Percentiles rank a stretch among this genome's conserved stretches.
Conservation (phyloP, 352 stramenopile genomes). For the Peronospora tabacina region DNA sequence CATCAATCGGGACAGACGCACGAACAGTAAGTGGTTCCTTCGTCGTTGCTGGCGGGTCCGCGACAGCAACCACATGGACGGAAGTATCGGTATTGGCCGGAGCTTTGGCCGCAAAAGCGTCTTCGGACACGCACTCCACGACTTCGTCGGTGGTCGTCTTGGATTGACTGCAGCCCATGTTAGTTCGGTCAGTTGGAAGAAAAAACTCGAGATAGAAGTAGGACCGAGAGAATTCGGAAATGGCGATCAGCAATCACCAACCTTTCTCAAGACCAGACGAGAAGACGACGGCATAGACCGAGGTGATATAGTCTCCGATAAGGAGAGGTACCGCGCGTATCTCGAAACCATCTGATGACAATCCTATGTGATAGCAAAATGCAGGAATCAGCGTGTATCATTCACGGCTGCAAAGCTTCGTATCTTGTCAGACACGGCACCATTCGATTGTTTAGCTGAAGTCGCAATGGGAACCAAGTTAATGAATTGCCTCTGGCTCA, state of each 20-base stretch:
- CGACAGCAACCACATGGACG: conserved; percentile 3
- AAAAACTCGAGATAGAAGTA: conserved; percentile 13
- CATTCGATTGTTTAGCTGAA: conserved; percentile 4
- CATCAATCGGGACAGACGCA: conserved; percentile 8
- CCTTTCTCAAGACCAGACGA: conserved; percentile 5
- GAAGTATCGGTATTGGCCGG: conserved; percentile 2
- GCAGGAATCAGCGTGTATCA: conserved; percentile 15
- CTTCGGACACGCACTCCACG: conserved; percentile 20
- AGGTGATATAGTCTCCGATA: conserved; percentile 1
- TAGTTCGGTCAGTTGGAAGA: neutral
- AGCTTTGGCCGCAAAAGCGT: conserved; percentile 11
- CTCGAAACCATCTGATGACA: conserved; percentile 14
- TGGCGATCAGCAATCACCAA: conserved; percentile 4
- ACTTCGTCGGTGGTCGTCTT: conserved; percentile 45
- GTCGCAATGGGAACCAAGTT: neutral
- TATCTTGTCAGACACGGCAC: neutral
- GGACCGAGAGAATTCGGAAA: conserved; percentile 25
- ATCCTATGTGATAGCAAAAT: conserved; percentile 1
- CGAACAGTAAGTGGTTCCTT: conserved; percentile 12
- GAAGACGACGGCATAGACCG: neutral
- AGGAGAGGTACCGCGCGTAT: conserved; percentile 16
- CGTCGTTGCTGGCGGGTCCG: conserved; percentile 4
- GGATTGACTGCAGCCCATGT: conserved; percentile 68
- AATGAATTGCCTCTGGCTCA: neutral
- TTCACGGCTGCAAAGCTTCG: conserved; percentile 8